Evolutionary conservation across 768 basidiomycete species (phyloP).

Genomic region (Lactarius pseudohatsudake): DNA sequence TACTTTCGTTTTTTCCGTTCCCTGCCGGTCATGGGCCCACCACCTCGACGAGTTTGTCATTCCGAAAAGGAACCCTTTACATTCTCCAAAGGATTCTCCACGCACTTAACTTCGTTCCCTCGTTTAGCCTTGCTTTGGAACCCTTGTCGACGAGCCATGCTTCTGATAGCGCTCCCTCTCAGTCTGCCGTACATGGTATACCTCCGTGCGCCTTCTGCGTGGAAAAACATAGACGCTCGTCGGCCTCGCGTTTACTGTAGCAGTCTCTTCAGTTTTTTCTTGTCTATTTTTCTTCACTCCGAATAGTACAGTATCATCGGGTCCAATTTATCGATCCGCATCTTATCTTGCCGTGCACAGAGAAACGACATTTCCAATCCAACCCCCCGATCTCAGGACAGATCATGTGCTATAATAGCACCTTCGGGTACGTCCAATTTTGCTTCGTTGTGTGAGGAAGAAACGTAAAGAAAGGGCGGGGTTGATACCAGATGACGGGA

Average conservation of each 20-base stretch:
- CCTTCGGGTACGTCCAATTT: constrained; percentile 8
- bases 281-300: neutral
- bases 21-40: neutral
- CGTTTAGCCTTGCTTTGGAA: neutral
- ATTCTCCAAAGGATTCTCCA: neutral
- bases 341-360: neutral
- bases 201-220: neutral
- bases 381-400: neutral
- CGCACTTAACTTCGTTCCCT: neutral
- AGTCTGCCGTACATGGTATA: neutral
- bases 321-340: neutral
- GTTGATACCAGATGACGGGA: constrained; percentile 5
- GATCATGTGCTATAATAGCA: neutral
- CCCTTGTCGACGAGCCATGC: neutral
- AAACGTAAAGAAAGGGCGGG: neutral
- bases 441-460: constrained; percentile 6
- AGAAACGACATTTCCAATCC: neutral
- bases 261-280: neutral
- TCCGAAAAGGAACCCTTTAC: neutral
- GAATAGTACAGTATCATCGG: neutral
- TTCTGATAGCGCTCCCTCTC: neutral
- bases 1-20: neutral
- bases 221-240: neutral
- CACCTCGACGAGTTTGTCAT: constrained; percentile 1
- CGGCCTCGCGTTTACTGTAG: neutral